Conservation (phyloP, 2,329 filamentous ascomycete species). For the Didymella arachidicola region DNA sequence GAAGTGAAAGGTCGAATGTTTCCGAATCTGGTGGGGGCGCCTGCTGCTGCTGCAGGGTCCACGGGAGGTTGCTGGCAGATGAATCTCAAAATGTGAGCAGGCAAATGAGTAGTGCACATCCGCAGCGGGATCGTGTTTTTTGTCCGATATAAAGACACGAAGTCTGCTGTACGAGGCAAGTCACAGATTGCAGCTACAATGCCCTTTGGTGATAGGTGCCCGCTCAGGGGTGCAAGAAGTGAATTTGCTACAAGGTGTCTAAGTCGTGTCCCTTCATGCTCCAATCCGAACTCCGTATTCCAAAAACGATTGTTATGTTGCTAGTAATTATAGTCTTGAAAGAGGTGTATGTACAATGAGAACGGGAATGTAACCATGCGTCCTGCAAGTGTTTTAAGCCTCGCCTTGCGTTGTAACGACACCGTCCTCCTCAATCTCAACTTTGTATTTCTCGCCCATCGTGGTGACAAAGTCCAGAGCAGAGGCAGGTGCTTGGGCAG, state of each 20-base stretch:
- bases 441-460: conserved; percentile 67
- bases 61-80: neutral
- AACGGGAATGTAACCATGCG: neutral
- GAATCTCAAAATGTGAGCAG: neutral
- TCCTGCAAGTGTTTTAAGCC: conserved; percentile 19
- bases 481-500: conserved; percentile 74
- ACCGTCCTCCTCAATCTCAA: conserved; percentile 79
- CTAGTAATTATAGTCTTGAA: neutral
- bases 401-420: conserved; percentile 60
- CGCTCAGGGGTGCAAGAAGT: neutral
- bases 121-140: neutral
- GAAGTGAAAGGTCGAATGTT: conserved; percentile 2
- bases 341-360: neutral
- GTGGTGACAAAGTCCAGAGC: conserved; percentile 72
- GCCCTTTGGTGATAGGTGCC: neutral
- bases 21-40: conserved; percentile 13
- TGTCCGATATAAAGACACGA: too few relatives aligned
- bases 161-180: too few relatives aligned
- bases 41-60: conserved; percentile 21
- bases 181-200: neutral
- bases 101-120: neutral
- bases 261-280: conserved; percentile 3
- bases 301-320: neutral
- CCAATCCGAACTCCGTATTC: conserved; percentile 3
- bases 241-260: conserved; percentile 13